A percentile compares a stretch with the other conserved stretches of the same genome.
Evolutionary conservation across 495 filamentous ascomycete genomes (phyloP).

Genomic region (Penicillium longicatenatum): DNA sequence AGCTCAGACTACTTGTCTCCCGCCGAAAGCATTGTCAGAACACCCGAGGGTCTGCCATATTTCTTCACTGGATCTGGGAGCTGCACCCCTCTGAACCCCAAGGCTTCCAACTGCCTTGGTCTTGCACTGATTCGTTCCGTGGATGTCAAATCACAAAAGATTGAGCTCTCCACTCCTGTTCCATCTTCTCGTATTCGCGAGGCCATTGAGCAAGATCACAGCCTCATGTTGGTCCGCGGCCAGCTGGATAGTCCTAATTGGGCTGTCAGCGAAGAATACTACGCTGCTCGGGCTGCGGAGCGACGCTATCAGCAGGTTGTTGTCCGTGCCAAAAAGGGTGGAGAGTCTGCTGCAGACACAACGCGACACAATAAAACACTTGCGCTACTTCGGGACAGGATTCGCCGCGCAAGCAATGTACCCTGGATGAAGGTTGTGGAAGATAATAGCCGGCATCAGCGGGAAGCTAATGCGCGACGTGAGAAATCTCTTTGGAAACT

Average conservation of each 20-base stretch:
- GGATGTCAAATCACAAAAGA: slow-evolving; percentile 34
- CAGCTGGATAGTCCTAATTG: slow-evolving; percentile 54
- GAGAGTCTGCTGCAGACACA: slow-evolving; percentile 14
- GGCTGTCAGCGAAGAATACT: slow-evolving; percentile 50
- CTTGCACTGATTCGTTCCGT: slow-evolving; percentile 55
- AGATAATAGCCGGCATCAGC: slow-evolving; percentile 35
- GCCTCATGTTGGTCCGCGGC: slow-evolving; percentile 55
- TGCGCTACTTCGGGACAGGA: slow-evolving; percentile 33
- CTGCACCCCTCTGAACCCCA: slow-evolving; percentile 44
- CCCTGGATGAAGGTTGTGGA: slow-evolving; percentile 53
- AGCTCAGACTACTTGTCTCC: slow-evolving; percentile 10
- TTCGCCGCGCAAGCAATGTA: slow-evolving; percentile 43
- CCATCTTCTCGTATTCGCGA: slow-evolving; percentile 32
- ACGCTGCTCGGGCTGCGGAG: slow-evolving; percentile 43
- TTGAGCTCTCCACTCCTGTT: slow-evolving; percentile 55
- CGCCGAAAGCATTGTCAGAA: slow-evolving; percentile 32
- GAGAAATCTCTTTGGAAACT: slow-evolving; percentile 48
- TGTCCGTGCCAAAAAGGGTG: slow-evolving; percentile 27
- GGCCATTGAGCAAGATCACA: slow-evolving; percentile 35
- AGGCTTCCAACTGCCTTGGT: slow-evolving; percentile 48
- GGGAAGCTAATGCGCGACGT: slow-evolving; percentile 33
- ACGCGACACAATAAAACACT: slow-evolving; percentile 25
- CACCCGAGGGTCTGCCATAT: slow-evolving; percentile 43
- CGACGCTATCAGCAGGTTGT: slow-evolving; percentile 32
- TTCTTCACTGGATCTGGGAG: slow-evolving; percentile 42